phyloP scores from a whole-genome alignment of 805 yeast species.

The Yarrowia phangngaensis region DNA sequence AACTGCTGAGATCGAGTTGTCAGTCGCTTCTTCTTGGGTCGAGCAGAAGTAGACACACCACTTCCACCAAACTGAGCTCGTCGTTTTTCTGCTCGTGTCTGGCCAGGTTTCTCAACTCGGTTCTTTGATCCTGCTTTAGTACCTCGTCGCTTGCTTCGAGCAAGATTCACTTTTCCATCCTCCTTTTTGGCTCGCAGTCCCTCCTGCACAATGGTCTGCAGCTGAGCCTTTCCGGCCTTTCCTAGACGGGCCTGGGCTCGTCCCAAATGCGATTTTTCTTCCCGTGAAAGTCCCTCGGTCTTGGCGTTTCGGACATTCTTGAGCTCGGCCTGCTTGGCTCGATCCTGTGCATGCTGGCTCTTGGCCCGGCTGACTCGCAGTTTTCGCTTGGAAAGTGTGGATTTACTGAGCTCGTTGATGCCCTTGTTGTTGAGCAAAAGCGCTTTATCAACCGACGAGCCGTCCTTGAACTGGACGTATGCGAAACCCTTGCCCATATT shows the following conservation, averaged over 20 bases:
- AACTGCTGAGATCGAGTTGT: constrained; percentile 22
- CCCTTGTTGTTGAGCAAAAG: constrained; percentile 70
- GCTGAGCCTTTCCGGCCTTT: constrained; percentile 70
- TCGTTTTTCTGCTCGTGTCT: constrained; percentile 21
- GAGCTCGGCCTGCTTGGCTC: constrained; percentile 13
- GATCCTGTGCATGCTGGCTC: constrained; percentile 32
- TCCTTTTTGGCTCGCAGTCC: constrained; percentile 78
- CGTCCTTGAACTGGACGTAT: constrained; percentile 74
- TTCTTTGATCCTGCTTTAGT: constrained; percentile 34
- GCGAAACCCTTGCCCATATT: constrained; percentile 98
- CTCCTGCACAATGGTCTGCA: constrained; percentile 52
- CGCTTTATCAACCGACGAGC: constrained; percentile 74
- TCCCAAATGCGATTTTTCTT: constrained; percentile 72
- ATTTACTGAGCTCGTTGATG: constrained; percentile 33
- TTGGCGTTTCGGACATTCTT: constrained; percentile 35
- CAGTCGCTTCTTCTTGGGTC: constrained; percentile 12
- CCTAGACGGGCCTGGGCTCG: constrained; percentile 73
- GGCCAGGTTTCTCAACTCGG: constrained; percentile 36
- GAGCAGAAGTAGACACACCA: constrained; percentile 2
- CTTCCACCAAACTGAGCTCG: constrained; percentile 15
- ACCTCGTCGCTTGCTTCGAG: constrained; percentile 36
- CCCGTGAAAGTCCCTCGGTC: constrained; percentile 48
- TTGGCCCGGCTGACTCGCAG: constrained; percentile 49
- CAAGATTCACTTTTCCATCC: constrained; percentile 34
- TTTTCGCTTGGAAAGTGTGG: constrained; percentile 46